phyloP scores from a whole-genome alignment of 2,329 filamentous ascomycete genomes.

The Graphium sp. region DNA sequence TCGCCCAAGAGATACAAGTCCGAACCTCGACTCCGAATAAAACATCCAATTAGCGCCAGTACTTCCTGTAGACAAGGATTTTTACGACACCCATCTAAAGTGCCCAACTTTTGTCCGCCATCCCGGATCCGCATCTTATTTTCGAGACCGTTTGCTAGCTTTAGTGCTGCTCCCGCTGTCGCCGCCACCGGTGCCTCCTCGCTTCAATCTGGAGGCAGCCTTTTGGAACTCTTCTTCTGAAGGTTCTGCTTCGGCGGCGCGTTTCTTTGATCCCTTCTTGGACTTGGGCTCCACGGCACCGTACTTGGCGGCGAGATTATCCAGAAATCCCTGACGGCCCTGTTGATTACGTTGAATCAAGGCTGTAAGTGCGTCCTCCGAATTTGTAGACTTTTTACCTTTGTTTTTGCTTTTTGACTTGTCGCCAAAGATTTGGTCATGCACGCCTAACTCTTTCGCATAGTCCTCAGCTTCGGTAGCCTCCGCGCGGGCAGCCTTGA shows the following conservation, averaged over 20 bases:
- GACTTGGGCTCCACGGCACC: constrained; percentile 19
- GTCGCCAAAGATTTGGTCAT: constrained; percentile 49
- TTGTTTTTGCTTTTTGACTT: constrained; percentile 25
- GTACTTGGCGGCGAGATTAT: constrained; percentile 65
- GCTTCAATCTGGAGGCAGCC: constrained; percentile 29
- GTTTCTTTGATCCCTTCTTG: constrained; percentile 36
- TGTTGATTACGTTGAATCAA: constrained; percentile 59
- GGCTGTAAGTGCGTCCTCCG: constrained; percentile 46
- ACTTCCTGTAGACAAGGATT: too few relatives aligned
- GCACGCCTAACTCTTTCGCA: constrained; percentile 57
- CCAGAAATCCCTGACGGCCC: constrained; percentile 48
- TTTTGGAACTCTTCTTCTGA: constrained; percentile 45
- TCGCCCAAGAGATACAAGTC: too few relatives aligned
- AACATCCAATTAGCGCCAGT: too few relatives aligned
- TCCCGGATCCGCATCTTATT: too few relatives aligned
- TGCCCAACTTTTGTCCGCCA: too few relatives aligned
- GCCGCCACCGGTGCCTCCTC: constrained; percentile 13
- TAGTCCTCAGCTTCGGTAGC: constrained; percentile 57
- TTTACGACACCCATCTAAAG: too few relatives aligned
- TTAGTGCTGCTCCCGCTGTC: not conserved
- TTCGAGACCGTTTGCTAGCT: constrained; percentile 2
- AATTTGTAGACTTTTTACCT: constrained; percentile 12
- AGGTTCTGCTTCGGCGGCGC: constrained; percentile 42
- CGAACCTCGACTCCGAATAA: too few relatives aligned
- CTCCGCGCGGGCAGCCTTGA: constrained; percentile 48